Percentiles rank a stretch among this genome's conserved stretches.
phyloP scores from a whole-genome alignment of 306 rosid genomes.

The Rosa rugosa region DNA sequence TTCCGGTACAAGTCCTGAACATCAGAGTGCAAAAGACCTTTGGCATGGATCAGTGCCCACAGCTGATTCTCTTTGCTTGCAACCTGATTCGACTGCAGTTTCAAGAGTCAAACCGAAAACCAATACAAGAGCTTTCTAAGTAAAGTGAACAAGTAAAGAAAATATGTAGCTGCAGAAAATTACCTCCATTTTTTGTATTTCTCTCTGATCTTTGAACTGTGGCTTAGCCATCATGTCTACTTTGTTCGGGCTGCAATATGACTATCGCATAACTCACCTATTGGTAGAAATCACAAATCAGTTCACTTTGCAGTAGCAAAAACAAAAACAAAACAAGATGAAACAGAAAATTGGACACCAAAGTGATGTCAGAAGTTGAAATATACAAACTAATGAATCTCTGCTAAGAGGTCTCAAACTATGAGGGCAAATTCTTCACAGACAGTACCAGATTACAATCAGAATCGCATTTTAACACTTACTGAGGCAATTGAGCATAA shows the following conservation, averaged over 20 bases:
- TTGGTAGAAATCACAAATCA: not conserved
- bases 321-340: constrained; percentile 3
- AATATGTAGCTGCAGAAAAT: constrained; percentile 29
- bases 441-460: not conserved
- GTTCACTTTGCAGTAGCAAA: constrained; percentile 11
- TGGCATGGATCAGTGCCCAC: constrained; percentile 69
- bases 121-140: not conserved
- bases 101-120: constrained; percentile 17
- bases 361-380: not conserved
- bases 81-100: constrained; percentile 45
- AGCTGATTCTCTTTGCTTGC: constrained; percentile 63
- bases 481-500: constrained; percentile 1
- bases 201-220: constrained; percentile 40
- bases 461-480: not conserved
- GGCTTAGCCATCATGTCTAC: constrained; percentile 45
- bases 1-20: constrained; percentile 58
- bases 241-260: constrained; percentile 22
- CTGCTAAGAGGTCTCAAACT: not conserved
- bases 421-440: not conserved
- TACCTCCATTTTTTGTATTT: constrained; percentile 53
- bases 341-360: not conserved
- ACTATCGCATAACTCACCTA: constrained; percentile 15
- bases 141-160: constrained; percentile 14
- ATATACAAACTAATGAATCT: not conserved
- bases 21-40: constrained; percentile 65